Base-by-base conservation (phyloP, 108 stramenopile genomes). In the Fistulifera pelliculosa region DNA sequence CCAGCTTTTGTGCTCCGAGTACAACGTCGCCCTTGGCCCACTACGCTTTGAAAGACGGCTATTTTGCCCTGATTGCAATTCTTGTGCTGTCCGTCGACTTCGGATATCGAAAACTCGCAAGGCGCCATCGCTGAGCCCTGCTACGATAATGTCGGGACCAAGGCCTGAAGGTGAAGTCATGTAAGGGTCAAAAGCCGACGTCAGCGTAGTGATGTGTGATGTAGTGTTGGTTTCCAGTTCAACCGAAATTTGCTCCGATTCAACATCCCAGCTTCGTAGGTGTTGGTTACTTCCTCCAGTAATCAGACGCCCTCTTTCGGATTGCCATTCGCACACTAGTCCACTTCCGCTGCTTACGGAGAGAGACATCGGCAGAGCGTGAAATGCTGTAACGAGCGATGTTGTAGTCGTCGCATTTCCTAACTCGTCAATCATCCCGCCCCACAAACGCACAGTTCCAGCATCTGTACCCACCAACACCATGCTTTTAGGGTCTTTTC, bases 181-280 rank as follows among this genome's bases (percentile, higher is more conserved):
- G 19, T 71, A 75, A 26, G 56, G 60, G 35, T 83, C 81, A 83
- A 76, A 87, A 16, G 91, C 79, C 3, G 86, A 76, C 18, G 81
- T 70, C 26, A 99, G 54, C n/a, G 87, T 65, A 18, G 98, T 99
- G 0, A 92, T 61, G 43, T 78, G 77, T 1, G 81, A 71, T n/a
- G 83, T 77, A 40, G 63, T 71, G 14, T 62, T 67, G 0, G 71
- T 75, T 15, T 76, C 73, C 25, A 94, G 65, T 17, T 61, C 57
- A 42, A 59, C 59, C 3, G 45, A 43, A 21, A 73, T 69, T 27
- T 83, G 79, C 68, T 97, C 95, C 27, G 78, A 47, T 16, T 49
- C 77, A 17, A 99, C 25, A 67, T 99, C 98, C 98, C 98, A 99
- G 39, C 85, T 75, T 3, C 76, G 60, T 14, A 99, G 64, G n/a